phyloP scores from a whole-genome alignment of 2,329 filamentous ascomycete genomes.

The Lachnellula subtilissima region DNA sequence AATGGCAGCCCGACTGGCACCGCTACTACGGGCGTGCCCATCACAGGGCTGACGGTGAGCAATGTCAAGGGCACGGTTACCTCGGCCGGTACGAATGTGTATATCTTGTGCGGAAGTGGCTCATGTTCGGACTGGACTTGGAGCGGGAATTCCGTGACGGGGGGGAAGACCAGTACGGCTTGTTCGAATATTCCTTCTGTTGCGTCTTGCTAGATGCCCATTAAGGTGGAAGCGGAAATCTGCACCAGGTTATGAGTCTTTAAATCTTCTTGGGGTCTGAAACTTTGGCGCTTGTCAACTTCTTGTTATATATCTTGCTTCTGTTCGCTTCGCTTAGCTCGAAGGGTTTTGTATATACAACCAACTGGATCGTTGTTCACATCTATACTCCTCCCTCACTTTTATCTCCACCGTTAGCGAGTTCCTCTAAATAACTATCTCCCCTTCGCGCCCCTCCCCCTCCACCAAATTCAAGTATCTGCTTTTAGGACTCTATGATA shows the following conservation, averaged over 20 bases:
- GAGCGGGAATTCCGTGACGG: slow-evolving; percentile 44
- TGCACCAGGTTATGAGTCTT: no score
- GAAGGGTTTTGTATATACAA: slow-evolving; percentile 17
- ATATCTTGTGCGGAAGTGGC: slow-evolving; percentile 49
- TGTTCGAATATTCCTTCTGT: slow-evolving; percentile 36
- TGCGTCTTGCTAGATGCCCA: slow-evolving; percentile 19
- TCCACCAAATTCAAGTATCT: no score
- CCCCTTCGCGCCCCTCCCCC: no score
- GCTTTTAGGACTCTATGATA: no score
- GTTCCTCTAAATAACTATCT: no score
- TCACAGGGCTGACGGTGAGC: slow-evolving; percentile 44
- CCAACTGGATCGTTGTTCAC: not conserved
- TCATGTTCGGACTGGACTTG: slow-evolving; percentile 50
- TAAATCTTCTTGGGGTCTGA: not conserved
- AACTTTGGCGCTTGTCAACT: slow-evolving; percentile 7
- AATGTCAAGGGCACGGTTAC: slow-evolving; percentile 40
- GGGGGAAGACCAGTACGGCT: slow-evolving; percentile 41
- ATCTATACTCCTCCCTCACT: not conserved
- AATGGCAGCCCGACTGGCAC: slow-evolving; percentile 26
- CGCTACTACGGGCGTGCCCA: slow-evolving; percentile 40
- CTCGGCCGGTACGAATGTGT: slow-evolving; percentile 37
- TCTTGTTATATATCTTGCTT: slow-evolving; percentile 6
- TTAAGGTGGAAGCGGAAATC: no score
- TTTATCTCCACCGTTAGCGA: not conserved
- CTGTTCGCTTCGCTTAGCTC: not conserved